Evolutionary conservation across 73 alveolate species (phyloP).

Genomic region (Uronychia binucleata): DNA sequence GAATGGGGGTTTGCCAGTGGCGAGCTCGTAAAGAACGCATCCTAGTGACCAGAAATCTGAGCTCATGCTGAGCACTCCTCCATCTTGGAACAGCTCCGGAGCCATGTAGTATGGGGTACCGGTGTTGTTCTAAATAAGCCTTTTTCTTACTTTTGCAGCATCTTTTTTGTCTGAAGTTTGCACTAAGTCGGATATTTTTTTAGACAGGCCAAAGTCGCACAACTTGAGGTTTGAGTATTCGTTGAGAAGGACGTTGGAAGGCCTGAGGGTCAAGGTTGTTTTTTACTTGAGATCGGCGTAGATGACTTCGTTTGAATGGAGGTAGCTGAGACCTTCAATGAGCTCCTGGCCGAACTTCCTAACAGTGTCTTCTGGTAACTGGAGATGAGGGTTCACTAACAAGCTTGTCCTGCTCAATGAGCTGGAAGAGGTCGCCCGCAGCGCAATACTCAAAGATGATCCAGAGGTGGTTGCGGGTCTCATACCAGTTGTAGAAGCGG

Average conservation of each 20-base stretch:
- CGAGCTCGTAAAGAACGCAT: conserved; percentile 90
- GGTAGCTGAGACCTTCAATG: conserved; percentile 52
- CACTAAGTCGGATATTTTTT: conserved; percentile 53
- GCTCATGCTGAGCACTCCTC: conserved; percentile 77
- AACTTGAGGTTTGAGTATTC: conserved; percentile 93
- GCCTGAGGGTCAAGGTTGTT: conserved; percentile 24
- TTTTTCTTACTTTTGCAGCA: conserved; percentile 17
- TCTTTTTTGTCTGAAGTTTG: neutral
- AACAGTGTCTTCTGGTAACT: conserved; percentile 67
- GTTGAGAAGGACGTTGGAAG: conserved; percentile 90
- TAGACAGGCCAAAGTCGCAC: conserved; percentile 89
- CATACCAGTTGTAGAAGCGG: conserved; percentile 81
- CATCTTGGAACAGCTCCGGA: conserved; percentile 85
- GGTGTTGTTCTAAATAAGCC: conserved; percentile 11
- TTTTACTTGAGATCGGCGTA: conserved; percentile 85
- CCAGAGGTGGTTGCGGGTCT: conserved; percentile 92
- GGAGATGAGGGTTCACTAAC: neutral
- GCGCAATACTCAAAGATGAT: conserved; percentile 90
- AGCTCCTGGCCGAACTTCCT: conserved; percentile 59
- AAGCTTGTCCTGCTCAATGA: conserved; percentile 75
- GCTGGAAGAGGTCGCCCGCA: conserved; percentile 80
- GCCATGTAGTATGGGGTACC: conserved; percentile 91
- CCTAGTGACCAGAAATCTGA: conserved; percentile 96
- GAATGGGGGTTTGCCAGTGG: conserved; percentile 96
- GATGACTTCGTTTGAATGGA: conserved; percentile 89